Evolutionary conservation across 768 basidiomycete species (phyloP), one percentile per base, ranked within the genome.

Genomic region (Kwoniella heveanensis): DNA sequence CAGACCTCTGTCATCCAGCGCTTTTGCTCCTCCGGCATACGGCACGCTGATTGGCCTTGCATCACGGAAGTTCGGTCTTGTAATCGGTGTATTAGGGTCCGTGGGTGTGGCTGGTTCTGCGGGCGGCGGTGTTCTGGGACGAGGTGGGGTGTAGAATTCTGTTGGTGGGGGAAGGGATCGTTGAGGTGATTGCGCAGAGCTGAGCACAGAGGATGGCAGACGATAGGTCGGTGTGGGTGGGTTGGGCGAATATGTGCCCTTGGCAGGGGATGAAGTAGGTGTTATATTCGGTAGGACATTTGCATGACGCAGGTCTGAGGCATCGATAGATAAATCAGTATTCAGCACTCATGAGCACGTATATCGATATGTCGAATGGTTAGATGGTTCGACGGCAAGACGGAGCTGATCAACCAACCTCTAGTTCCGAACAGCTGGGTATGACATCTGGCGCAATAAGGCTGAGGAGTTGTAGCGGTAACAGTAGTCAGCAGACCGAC

Each of bases 361-460:
- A n/a, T n/a, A n/a, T n/a, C n/a, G n/a, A n/a, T n/a, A n/a, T n/a
- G n/a, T n/a, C n/a, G n/a, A n/a, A n/a, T n/a, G n/a, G n/a, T n/a
- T n/a, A n/a, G n/a, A n/a, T n/a, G n/a, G n/a, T n/a, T n/a, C n/a
- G n/a, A n/a, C n/a, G n/a, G n/a, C n/a, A n/a, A n/a, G n/a, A n/a
- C n/a, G n/a, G n/a, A n/a, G n/a, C n/a, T n/a, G n/a, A n/a, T n/a
- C n/a, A 29, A 64, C 60, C 62, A 52, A 71, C 73, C 71, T 63
- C 71, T 57, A 9, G 75, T 78, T 1, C 77, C 74, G 60, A 72
- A 74, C 15, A 67, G 49, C 50, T 74, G 76, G 10, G 68, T 69
- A 66, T 77, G 76, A 65, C 76, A 77, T 55, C 70, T 64, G 5
- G 65, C 50, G 57, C 76, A 77, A 53, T 74, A 77, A 17, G 76